Conservation (phyloP, 345 rosid genomes). For the Euclidium syriacum region DNA sequence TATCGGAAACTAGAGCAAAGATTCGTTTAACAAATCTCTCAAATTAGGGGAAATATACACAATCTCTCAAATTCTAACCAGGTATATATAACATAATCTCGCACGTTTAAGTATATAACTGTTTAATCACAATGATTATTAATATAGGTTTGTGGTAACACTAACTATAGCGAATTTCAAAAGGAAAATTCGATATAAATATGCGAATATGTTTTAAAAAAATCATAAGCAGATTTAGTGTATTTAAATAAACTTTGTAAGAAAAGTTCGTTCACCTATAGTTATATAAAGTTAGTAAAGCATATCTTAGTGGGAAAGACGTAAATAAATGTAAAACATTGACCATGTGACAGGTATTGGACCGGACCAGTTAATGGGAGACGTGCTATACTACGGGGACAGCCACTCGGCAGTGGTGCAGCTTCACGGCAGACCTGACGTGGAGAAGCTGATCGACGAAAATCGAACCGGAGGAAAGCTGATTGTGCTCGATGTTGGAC, state of each 20-base stretch:
- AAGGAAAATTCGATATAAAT: background rate
- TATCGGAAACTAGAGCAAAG: background rate
- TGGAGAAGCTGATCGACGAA: conserved; percentile 65
- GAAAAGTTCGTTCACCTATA: background rate
- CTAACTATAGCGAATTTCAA: background rate
- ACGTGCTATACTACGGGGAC: conserved; percentile 93
- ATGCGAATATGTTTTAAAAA: too few relatives aligned
- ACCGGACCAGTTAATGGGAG: conserved; percentile 76
- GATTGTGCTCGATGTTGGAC: conserved; percentile 81
- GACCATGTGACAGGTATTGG: conserved; percentile 43
- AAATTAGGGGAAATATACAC: background rate
- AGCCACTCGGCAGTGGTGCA: conserved; percentile 79
- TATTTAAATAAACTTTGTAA: background rate
- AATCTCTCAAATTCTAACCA: background rate
- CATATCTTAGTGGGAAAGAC: background rate
- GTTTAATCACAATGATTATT: background rate
- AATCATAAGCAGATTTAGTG: background rate
- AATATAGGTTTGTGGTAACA: background rate
- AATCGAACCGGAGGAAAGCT: conserved; percentile 65
- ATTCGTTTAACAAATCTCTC: background rate
- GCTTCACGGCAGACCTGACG: conserved; percentile 64
- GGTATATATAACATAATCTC: background rate
- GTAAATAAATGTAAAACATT: background rate
- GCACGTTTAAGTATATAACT: background rate
- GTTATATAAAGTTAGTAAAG: background rate